phyloP scores from a whole-genome alignment of 2,329 filamentous ascomycete genomes.

The Trichoderma cornu-damae region DNA sequence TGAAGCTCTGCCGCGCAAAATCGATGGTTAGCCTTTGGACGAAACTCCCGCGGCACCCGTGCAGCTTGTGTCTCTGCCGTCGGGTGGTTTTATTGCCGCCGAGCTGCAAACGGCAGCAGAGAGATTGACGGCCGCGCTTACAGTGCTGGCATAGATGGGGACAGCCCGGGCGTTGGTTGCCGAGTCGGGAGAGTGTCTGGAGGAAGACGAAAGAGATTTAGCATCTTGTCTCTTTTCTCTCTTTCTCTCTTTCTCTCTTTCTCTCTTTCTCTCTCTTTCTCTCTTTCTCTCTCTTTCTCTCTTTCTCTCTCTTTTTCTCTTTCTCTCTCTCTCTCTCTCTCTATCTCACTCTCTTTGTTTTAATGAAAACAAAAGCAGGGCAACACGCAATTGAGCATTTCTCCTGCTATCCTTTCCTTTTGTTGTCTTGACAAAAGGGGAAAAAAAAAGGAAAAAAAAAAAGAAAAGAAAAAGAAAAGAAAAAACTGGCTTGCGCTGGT shows the following conservation, averaged over 20 bases:
- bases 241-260: not conserved
- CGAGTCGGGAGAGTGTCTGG: slow-evolving; percentile 72
- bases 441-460: not conserved
- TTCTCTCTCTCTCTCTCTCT: too few species aligned
- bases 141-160: slow-evolving; percentile 91
- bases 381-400: too few species aligned
- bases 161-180: slow-evolving; percentile 83
- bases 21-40: not conserved
- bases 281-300: not conserved
- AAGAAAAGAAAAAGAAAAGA: not conserved
- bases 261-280: not conserved
- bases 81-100: not conserved
- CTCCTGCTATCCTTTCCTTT: too few species aligned
- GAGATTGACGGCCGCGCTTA: slow-evolving; percentile 24
- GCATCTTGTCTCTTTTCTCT: not conserved
- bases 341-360: too few species aligned
- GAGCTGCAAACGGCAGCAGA: too few species aligned
- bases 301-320: not conserved
- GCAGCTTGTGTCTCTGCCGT: too few species aligned
- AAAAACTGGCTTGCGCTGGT: not conserved
- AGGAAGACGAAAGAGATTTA: slow-evolving; percentile 17
- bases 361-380: too few species aligned
- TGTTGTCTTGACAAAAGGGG: not conserved
- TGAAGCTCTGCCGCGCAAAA: slow-evolving; percentile 60
- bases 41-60: too few species aligned